Evolutionary conservation across 345 rosid species (phyloP).

Genomic region (Syzygium aromaticum): DNA sequence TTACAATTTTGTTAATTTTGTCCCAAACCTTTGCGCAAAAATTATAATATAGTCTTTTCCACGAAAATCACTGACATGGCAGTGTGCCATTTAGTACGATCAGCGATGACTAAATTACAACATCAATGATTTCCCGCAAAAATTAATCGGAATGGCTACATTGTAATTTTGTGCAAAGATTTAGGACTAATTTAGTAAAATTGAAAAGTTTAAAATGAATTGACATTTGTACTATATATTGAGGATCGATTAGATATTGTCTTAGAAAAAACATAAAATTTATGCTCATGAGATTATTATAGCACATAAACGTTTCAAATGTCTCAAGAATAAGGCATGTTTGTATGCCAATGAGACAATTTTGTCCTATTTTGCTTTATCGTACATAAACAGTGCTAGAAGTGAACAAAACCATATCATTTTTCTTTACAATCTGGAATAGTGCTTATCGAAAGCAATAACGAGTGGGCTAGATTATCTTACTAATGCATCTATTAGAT

Average conservation of each 20-base stretch:
- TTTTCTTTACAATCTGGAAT: background rate
- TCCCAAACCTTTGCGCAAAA: background rate
- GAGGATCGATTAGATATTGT: background rate
- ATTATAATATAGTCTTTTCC: background rate
- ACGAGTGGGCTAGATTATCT: background rate
- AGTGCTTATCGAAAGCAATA: background rate
- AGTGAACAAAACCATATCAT: background rate
- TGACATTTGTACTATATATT: background rate
- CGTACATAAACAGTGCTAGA: background rate
- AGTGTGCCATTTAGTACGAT: too few relatives aligned
- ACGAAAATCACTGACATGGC: background rate
- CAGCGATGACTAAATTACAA: background rate
- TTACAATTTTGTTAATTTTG: too few relatives aligned
- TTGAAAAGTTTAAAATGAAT: background rate
- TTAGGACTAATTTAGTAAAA: background rate
- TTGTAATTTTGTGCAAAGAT: background rate
- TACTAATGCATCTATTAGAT: background rate
- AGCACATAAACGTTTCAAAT: background rate
- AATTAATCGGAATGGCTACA: background rate
- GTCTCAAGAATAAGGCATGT: background rate
- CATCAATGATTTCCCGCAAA: background rate
- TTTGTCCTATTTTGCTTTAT: background rate
- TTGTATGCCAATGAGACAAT: background rate
- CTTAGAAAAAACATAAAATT: background rate
- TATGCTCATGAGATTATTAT: background rate